Evolutionary conservation across 78 protist genomes (phyloP).

Genomic region (Cyanophora paradoxa): DNA sequence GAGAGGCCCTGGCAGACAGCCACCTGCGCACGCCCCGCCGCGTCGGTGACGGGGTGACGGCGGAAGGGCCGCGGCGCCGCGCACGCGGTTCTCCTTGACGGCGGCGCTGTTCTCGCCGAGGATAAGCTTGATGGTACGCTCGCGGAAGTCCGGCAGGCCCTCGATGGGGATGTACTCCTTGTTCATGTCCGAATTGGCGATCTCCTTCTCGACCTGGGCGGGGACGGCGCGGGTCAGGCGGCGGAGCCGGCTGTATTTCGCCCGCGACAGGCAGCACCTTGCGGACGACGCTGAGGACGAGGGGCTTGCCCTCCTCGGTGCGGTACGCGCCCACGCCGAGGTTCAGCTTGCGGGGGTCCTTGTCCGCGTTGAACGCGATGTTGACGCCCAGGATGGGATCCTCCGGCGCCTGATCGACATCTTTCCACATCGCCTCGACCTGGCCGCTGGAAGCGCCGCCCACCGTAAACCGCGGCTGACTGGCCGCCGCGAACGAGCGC

Average conservation of each 20-base stretch:
- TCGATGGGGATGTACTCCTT: constrained; percentile 85
- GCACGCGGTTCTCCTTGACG: background rate
- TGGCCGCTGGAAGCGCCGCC: background rate
- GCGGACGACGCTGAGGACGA: constrained; percentile 37
- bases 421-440: background rate
- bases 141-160: constrained; percentile 63
- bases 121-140: constrained; percentile 39
- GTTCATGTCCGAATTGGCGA: constrained; percentile 13
- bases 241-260: background rate
- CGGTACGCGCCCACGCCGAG: constrained; percentile 90
- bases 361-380: constrained; percentile 34
- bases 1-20: constrained; percentile 84
- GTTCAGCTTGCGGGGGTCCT: constrained; percentile 41
- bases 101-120: constrained; percentile 55
- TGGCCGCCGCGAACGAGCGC: too few relatives aligned
- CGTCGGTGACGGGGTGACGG: background rate
- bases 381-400: constrained; percentile 58
- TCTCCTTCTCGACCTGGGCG: constrained; percentile 31
- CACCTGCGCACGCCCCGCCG: too few relatives aligned
- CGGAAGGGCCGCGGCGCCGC: background rate
- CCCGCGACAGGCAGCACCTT: background rate
- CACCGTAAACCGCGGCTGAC: too few relatives aligned
- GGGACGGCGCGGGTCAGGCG: background rate
- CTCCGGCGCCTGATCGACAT: constrained; percentile 17
- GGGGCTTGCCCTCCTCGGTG: constrained; percentile 80